Conservation (phyloP, 352 stramenopile species). For the Pythium apleroticum region DNA sequence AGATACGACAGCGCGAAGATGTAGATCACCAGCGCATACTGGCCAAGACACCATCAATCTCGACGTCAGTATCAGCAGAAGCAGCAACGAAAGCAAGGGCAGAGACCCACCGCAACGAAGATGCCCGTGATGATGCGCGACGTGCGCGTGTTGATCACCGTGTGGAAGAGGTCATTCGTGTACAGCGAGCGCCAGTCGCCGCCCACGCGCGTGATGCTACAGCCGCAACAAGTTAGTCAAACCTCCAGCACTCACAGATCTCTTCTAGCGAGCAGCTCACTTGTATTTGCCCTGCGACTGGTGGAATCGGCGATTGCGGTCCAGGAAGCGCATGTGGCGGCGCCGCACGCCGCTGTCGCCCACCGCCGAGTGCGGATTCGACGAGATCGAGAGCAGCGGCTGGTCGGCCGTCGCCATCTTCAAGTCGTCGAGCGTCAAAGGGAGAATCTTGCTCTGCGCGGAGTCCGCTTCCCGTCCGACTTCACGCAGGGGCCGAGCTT, state of each 20-base stretch:
- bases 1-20: slow-evolving; percentile 79
- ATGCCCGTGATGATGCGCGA: slow-evolving; percentile 78
- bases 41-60: slow-evolving; percentile 10
- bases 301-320: slow-evolving; percentile 61
- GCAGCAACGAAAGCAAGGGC: neutral
- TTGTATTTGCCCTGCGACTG: slow-evolving; percentile 75
- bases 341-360: slow-evolving; percentile 11
- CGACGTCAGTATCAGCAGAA: slow-evolving; percentile 5
- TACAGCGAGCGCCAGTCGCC: slow-evolving; percentile 85
- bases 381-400: slow-evolving; percentile 34
- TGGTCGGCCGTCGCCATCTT: slow-evolving; percentile 30
- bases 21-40: slow-evolving; percentile 85
- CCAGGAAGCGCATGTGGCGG: slow-evolving; percentile 49
- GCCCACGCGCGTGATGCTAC: slow-evolving; percentile 60
- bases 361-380: slow-evolving; percentile 2
- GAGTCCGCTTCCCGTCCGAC: no score
- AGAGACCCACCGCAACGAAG: slow-evolving; percentile 57
- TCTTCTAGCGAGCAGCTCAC: slow-evolving; percentile 33
- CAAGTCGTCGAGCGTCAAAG: neutral
- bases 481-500: no score
- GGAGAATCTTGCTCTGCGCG: slow-evolving; percentile 4
- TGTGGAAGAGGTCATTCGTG: slow-evolving; percentile 85
- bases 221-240: neutral
- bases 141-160: slow-evolving; percentile 84
- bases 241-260: neutral